A percentile compares a stretch with the other conserved stretches of the same genome.
phyloP scores from a whole-genome alignment of 2,329 filamentous ascomycete species.

The Colletotrichum euphorbiae region DNA sequence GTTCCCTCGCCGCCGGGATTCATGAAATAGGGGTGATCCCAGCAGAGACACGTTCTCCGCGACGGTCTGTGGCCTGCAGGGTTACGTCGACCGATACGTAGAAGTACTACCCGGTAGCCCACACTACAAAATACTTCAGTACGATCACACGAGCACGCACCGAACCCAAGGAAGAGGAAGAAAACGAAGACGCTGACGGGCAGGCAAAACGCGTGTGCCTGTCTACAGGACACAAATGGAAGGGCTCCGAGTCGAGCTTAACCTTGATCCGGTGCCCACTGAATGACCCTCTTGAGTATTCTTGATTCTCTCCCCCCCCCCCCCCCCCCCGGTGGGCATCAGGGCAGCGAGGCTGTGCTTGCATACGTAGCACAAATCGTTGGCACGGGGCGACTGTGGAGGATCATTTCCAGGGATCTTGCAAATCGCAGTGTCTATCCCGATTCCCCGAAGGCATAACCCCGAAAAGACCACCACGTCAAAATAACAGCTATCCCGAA shows the following conservation, averaged over 20 bases:
- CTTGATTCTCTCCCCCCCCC: not conserved
- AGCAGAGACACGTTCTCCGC: slow-evolving; percentile 30
- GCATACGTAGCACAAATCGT: slow-evolving; percentile 34
- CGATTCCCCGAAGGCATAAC: slow-evolving; percentile 31
- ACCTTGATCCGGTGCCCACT: slow-evolving; percentile 25
- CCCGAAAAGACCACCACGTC: too few relatives aligned
- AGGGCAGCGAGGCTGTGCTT: slow-evolving; percentile 34
- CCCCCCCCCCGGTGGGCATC: not conserved
- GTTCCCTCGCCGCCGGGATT: slow-evolving; percentile 16
- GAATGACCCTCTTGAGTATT: not conserved
- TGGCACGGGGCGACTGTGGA: slow-evolving; percentile 20
- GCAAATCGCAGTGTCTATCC: slow-evolving; percentile 38
- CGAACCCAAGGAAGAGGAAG: slow-evolving; percentile 1
- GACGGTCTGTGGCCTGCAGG: slow-evolving; percentile 23
- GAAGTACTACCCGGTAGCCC: not conserved
- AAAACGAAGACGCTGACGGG: not conserved
- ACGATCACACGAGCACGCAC: slow-evolving; percentile 4
- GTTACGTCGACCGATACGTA: slow-evolving; percentile 26
- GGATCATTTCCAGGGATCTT: slow-evolving; percentile 40
- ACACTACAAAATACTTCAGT: not conserved
- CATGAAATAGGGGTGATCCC: slow-evolving; percentile 25
- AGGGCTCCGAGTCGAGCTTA: slow-evolving; percentile 36
- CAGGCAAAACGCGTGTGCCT: not conserved
- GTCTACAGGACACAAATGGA: slow-evolving; percentile 24
- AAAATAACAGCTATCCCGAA: too few relatives aligned